phyloP scores from a whole-genome alignment of 495 filamentous ascomycete species.

The Aspergillus ellipticus region DNA sequence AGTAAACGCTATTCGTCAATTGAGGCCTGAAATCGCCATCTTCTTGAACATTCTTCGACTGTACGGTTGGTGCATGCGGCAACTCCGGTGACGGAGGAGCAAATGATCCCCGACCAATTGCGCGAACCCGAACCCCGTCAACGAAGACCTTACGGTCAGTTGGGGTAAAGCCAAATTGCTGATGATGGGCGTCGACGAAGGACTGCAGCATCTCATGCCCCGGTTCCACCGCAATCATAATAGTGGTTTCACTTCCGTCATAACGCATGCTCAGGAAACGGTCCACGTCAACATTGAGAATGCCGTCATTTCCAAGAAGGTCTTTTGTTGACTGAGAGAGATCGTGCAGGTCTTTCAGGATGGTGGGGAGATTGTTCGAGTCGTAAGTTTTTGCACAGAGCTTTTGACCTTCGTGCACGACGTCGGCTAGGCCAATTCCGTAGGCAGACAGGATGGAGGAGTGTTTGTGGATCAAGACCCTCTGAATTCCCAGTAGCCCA shows the following conservation, averaged over 20 bases:
- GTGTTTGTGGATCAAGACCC: neutral
- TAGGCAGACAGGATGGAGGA: neutral
- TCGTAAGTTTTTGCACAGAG: neutral
- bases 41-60: neutral
- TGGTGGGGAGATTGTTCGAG: neutral
- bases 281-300: neutral
- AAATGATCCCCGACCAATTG: neutral
- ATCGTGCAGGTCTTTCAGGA: neutral
- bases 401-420: neutral
- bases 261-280: neutral
- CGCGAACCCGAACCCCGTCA: neutral
- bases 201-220: neutral
- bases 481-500: neutral
- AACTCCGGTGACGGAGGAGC: neutral
- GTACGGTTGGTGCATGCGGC: neutral
- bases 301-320: neutral
- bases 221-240: neutral
- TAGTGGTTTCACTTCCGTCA: neutral
- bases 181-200: neutral
- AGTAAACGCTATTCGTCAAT: neutral
- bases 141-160: neutral
- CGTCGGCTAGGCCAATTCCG: neutral
- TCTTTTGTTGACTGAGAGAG: neutral
- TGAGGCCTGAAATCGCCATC: no score
- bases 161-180: neutral